Conservation (phyloP, 305 asterid species). For the Caryopteris hybrid region DNA sequence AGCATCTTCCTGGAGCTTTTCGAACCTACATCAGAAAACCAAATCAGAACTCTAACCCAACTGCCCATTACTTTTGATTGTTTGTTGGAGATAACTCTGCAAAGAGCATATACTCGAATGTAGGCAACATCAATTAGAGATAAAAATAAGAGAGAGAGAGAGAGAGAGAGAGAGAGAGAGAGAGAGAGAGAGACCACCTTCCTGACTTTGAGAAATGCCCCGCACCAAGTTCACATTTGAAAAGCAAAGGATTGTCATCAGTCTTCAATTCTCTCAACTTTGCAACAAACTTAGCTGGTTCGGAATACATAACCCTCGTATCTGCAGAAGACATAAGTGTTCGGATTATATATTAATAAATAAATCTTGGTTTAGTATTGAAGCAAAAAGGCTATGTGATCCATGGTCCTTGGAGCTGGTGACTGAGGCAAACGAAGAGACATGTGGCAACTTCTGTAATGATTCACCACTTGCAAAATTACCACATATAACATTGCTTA, state of each 20-base stretch:
- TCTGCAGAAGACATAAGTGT: constrained; percentile 38
- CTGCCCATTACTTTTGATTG: neutral
- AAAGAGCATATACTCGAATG: neutral
- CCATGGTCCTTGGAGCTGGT: neutral
- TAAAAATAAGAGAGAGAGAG: too few species aligned
- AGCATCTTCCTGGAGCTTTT: constrained; percentile 91
- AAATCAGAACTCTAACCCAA: neutral
- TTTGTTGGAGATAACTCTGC: neutral
- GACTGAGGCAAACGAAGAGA: neutral
- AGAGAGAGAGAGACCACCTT: constrained; percentile 42
- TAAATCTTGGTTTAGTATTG: neutral
- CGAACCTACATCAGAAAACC: constrained; percentile 53
- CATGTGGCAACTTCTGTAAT: neutral
- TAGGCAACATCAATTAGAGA: neutral
- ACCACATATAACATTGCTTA: too few species aligned
- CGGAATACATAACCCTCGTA: constrained; percentile 85
- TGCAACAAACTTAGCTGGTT: constrained; percentile 94
- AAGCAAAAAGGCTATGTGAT: neutral
- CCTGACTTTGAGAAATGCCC: constrained; percentile 98
- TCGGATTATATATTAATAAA: constrained; percentile 6
- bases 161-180: too few species aligned
- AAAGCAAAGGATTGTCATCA: constrained; percentile 64
- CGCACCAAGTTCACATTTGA: constrained; percentile 92
- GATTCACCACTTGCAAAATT: too few species aligned
- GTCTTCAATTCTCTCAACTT: constrained; percentile 88